These are phyloP conservation scores for Porodaedalea pini DNA, from an alignment of 1,284 basidiomycete genomes.

Conservation along the genomic window DNA sequence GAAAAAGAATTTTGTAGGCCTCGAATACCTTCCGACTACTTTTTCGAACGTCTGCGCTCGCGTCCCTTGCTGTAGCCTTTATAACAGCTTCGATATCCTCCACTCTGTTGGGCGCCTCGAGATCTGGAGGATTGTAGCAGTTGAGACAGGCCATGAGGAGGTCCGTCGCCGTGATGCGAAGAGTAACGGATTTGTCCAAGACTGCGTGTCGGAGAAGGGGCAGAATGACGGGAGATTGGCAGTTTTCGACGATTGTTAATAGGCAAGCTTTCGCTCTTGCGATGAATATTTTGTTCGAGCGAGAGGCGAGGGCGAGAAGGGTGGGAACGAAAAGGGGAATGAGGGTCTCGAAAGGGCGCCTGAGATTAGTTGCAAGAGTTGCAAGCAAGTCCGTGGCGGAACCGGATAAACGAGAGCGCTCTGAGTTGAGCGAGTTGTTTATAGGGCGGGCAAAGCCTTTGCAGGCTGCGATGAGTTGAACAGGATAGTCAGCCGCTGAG, in stretches of 20 bases:
- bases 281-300: constrained; percentile 80
- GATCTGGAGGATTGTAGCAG: constrained; percentile 69
- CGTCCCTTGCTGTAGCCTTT: constrained; percentile 62
- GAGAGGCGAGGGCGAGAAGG: constrained; percentile 63
- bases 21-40: constrained; percentile 68
- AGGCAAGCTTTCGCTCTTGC: constrained; percentile 62
- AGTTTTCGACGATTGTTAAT: constrained; percentile 58
- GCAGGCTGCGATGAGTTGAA: constrained; percentile 52
- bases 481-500: constrained; percentile 52
- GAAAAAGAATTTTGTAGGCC: constrained; percentile 69
- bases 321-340: constrained; percentile 65
- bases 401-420: constrained; percentile 75
- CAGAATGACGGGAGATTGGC: constrained; percentile 66
- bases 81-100: constrained; percentile 71
- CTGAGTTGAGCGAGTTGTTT: constrained; percentile 63
- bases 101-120: constrained; percentile 62
- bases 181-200: constrained; percentile 63
- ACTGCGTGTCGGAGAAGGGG: constrained; percentile 57
- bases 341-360: constrained; percentile 64
- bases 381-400: constrained; percentile 64
- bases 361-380: constrained; percentile 53
- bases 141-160: constrained; percentile 64
- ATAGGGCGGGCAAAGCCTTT: constrained; percentile 57
- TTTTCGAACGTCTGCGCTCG: constrained; percentile 74
- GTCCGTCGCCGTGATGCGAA: constrained; percentile 64